Base-by-base conservation (phyloP, 2,329 filamentous ascomycete species). In the Coniochaeta hoffmannii region DNA sequence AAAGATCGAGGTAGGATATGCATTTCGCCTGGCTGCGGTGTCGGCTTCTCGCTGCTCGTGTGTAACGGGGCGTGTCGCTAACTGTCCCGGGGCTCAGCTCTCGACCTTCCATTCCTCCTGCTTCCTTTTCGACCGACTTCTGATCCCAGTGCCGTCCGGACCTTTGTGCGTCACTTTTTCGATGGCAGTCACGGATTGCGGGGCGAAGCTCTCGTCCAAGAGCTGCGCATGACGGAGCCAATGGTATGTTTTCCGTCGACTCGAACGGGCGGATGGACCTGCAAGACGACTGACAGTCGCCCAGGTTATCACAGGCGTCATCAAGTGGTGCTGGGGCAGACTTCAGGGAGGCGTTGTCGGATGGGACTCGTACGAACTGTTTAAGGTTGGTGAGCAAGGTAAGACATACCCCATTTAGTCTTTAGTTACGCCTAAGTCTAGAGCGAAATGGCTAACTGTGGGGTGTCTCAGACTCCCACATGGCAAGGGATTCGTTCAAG, bases 321-420 rank as follows among this genome's bases (percentile, higher is more conserved):
- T 94, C 61, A 99, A 97, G 76, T 99, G 94, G 94, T 97, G 93
- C 71, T 99, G 94, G 94, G 92, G 90, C 69, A 85, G 94, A 73
- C 77, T 99, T 53, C 84, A 88, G 41, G 90, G 91, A 57, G 94
- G 94, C 65, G 86, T 99, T 14, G 92, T 99, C 34, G 91, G 90
- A 56, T 97, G 94, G 94, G 91, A 97, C 66, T 90, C 90, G 41
- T 99, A 99, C 68, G 92, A 97, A 69, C 81, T 96, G 22, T 99
- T 99, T 78, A 91, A 89, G 66, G 87, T 95, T 61, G 94, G 94
- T 68, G 94, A 99, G 75, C 83, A 88, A 77, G 91, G 91, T 95
- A 81, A 51, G 72, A 38, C 50, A 50, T n/a, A 10, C 49, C 49
- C 15, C 7, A 3, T 51, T 51, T 51, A 12, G 19, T 26, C 19